Conservation (phyloP, 78 protist genomes). For the Dictyostelium citrinum region DNA sequence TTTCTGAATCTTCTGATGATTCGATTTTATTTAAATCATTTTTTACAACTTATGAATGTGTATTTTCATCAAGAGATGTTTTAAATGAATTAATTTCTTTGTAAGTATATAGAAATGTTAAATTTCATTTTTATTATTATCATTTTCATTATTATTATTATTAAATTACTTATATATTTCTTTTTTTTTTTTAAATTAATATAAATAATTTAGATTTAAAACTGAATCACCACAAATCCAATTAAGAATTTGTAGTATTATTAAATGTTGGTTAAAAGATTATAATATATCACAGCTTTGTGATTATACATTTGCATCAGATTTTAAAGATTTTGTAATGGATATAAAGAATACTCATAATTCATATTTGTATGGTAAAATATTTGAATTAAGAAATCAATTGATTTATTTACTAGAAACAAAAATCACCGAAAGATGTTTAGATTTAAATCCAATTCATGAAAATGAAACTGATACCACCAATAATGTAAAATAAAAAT, state of each 20-base stretch:
- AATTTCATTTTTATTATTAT: neutral
- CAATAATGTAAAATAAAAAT: neutral
- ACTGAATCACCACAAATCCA: conserved; percentile 69
- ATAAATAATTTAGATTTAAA: neutral
- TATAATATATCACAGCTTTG: conserved; percentile 52
- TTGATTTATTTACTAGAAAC: conserved; percentile 12
- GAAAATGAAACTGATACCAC: neutral
- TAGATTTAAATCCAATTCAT: neutral
- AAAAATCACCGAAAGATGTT: conserved; percentile 21
- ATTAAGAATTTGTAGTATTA: conserved; percentile 65
- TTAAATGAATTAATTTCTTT: conserved; percentile 18
- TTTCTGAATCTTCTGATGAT: conserved; percentile 18
- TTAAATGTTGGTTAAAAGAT: conserved; percentile 60
- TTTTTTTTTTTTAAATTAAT: neutral
- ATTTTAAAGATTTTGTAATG: conserved; percentile 41
- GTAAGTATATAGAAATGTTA: neutral
- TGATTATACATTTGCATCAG: neutral
- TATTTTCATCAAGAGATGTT: conserved; percentile 15
- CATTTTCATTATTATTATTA: neutral
- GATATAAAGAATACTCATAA: conserved; percentile 22
- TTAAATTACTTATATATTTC: neutral
- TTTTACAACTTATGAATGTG: conserved; percentile 65
- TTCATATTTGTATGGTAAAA: conserved; percentile 22
- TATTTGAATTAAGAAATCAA: conserved; percentile 28
- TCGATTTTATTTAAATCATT: conserved; percentile 52